Base-by-base conservation (phyloP, 352 stramenopile genomes). In the Phytophthora idaei region DNA sequence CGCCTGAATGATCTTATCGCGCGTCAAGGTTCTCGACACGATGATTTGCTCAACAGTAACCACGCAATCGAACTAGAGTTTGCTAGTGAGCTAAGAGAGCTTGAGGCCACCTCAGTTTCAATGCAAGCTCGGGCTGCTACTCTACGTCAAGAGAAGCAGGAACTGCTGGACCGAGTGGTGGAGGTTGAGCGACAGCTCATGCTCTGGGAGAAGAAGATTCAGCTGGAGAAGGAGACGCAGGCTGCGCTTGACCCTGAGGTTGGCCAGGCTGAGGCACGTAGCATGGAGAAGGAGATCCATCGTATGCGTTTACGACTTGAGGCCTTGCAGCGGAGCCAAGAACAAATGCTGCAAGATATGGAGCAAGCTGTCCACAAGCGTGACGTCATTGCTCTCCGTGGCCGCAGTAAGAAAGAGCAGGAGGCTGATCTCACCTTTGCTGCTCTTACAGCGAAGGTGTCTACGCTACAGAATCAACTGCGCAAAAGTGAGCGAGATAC, bases 121-220 rank as follows among this genome's bases (percentile, higher is more conserved):
- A 80, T 94, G 63, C 90, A 98, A 69, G 72, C 73, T 12, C 81
- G 93, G 37, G 90, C 94, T 27, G 32, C 76, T 21, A 64, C 74
- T 8, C 78, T 98, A 6, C 92, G 95, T 37, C 70, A 78, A 17
- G 90, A 90, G 31, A 98, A 98, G 59, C 79, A 92, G 29, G 83
- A 92, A 9, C 71, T 98, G 3, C 62, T 98, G 4, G 83, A 96
- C 47, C 82, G 95, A 31, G 97, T 98, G 34, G 77, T 97, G 42
- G 92, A 98, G 52, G 78, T 87, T 6, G 95, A 99, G 77, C 80
- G 90, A 28, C 90, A 98, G 57, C 85, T 98, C 67, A 92, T 97
- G 82, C 73, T 98, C 5, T 98, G 93, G 95, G 94, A 98, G 71
- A 98, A 98, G 78, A 98, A 99, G 73, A 98, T 98, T 65, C 87